Evolutionary conservation across 441 rosid genomes (phyloP).

Genomic region (Jatropha podagrica): DNA sequence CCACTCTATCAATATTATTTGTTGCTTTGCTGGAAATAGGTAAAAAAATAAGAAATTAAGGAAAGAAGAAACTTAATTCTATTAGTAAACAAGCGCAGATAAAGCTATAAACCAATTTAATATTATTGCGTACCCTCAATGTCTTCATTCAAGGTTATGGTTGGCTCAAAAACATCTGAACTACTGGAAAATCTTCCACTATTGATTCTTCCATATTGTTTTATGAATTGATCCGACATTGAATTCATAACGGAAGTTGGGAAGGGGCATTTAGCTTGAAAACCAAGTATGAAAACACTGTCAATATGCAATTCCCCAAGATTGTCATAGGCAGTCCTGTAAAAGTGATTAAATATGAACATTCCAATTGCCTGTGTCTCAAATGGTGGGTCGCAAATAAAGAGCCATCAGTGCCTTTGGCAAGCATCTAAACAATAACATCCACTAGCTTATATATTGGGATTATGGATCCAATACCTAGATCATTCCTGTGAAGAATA

Average conservation of each 20-base stretch:
- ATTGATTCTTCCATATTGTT: conserved; percentile 22
- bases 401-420: no score
- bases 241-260: conserved; percentile 41
- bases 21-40: conserved; percentile 35
- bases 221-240: conserved; percentile 28
- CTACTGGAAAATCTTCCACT: conserved; percentile 19
- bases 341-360: conserved; percentile 13
- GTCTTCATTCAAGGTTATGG: conserved; percentile 13
- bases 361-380: background rate
- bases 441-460: no score
- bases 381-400: no score
- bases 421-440: no score
- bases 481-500: no score
- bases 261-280: conserved; percentile 27
- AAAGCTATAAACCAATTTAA: conserved; percentile 3
- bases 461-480: no score
- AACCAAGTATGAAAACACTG: conserved; percentile 27
- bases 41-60: background rate
- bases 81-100: background rate
- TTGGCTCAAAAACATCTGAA: conserved; percentile 29
- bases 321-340: conserved; percentile 18
- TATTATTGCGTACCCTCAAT: conserved; percentile 29
- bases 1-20: conserved; percentile 51
- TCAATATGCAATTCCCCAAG: conserved; percentile 6
- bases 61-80: background rate